A percentile compares a stretch with the other conserved stretches of the same genome.
Evolutionary conservation across 2,329 filamentous ascomycete genomes (phyloP).

Genomic region (Fusarium sarcochroum): DNA sequence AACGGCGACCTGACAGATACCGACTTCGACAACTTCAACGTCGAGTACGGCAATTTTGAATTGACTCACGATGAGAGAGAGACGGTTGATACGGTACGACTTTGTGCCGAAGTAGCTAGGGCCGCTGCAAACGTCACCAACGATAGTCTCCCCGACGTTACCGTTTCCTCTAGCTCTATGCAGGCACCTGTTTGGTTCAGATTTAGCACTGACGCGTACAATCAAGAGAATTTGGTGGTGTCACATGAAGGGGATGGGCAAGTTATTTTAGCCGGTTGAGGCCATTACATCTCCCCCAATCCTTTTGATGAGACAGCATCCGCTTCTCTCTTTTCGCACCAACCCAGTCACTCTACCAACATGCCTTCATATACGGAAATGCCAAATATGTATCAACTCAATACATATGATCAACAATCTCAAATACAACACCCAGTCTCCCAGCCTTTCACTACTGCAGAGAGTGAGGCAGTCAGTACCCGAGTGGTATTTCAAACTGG

Average conservation of each 20-base stretch:
- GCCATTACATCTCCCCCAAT: neutral
- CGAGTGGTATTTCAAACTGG: neutral
- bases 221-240: neutral
- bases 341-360: neutral
- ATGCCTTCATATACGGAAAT: neutral
- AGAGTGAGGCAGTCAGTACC: neutral
- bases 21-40: neutral
- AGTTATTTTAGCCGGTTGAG: slow-evolving; percentile 4
- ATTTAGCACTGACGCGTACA: neutral
- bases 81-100: neutral
- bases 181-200: neutral
- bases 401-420: neutral
- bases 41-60: neutral
- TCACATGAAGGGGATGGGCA: neutral
- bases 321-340: neutral
- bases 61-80: neutral
- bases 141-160: no score
- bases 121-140: neutral
- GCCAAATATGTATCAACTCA: no score
- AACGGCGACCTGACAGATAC: neutral
- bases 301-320: neutral
- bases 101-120: neutral
- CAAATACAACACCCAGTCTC: neutral
- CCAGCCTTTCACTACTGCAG: neutral
- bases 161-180: neutral